Base-by-base conservation (phyloP, 306 rosid genomes). In the Potentilla sterilis region DNA sequence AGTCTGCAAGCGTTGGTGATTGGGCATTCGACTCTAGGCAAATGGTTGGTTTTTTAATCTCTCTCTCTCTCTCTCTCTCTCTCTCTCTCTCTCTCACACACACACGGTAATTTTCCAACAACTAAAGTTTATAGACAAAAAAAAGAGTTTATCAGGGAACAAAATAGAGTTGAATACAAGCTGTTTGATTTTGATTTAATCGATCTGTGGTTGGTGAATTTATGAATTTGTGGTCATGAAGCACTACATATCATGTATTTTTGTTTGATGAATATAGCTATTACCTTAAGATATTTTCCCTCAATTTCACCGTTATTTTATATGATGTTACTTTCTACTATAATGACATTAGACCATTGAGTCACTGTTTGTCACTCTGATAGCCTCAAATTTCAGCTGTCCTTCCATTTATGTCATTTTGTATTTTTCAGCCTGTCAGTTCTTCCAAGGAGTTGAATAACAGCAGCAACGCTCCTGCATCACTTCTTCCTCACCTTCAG, bases 1-100 rank as follows among this genome's bases (percentile, higher is more conserved):
- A 90, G 87, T 92, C 98, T 70, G 99, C 98, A 67, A 96, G 99
- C 74, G 96, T 96, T 70, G 94, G 98, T 78, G 98, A 96, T 78
- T 90, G 98, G 98, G 91, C 81, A 82, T 78, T 86, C 85, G 99
- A 96, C 37, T 83, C 85, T 83, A 92, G 86, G 81, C 93, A 85
- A 80, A 70, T 78, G 98, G 98, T 96, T 84, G 42, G 92, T 82
- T 62, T 57, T 43, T 18, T 72, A 41, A 55, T 73, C 75, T 70
- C 74, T 67, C 74, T 47, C 72, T 41, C 75, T 38, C 58, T 15
- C 24, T 52, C n/a, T 19, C 61, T 10, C 32, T 4, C n/a, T 44
- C 75, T 38, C 75, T 22, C 55, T 9, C 74, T 24, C 21, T 6
- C 70, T 28, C 28, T 28, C 28, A 0, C 28, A 28, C 28, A 28